A percentile compares a stretch with the other conserved stretches of the same genome.
phyloP scores from a whole-genome alignment of 208 protist genomes.

The Angomonas deanei region DNA sequence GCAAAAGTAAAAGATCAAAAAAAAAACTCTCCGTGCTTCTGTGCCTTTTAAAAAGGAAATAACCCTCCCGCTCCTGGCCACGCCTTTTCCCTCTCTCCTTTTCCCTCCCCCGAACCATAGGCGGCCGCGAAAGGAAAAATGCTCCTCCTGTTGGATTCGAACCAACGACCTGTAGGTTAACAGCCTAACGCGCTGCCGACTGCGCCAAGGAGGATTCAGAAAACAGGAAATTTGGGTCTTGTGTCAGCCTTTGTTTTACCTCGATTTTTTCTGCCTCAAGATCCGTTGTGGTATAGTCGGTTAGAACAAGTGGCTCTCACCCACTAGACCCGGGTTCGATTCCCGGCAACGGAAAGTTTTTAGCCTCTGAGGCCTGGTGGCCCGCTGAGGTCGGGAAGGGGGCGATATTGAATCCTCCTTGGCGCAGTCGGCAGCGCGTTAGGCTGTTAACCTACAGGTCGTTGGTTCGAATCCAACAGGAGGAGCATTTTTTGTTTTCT shows the following conservation, averaged over 20 bases:
- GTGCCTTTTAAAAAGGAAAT: too few species aligned
- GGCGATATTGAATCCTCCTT: conserved; percentile 60
- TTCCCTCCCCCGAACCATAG: too few species aligned
- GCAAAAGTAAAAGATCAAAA: too few species aligned
- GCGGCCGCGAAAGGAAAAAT: conserved; percentile 68
- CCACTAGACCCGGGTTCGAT: conserved; percentile 75
- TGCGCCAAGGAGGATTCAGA: conserved; percentile 89
- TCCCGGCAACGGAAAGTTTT: conserved; percentile 62
- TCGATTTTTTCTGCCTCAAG: not conserved
- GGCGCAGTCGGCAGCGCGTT: conserved; percentile 94
- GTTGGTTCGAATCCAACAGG: conserved; percentile 94
- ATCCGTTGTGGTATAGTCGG: conserved; percentile 66
- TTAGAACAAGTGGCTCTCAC: conserved; percentile 77
- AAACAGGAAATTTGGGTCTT: not conserved
- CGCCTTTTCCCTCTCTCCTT: too few species aligned
- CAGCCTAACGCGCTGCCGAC: conserved; percentile 94
- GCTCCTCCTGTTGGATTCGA: conserved; percentile 93
- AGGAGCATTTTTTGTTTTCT: conserved; percentile 67
- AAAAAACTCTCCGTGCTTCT: too few species aligned
- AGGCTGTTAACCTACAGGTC: conserved; percentile 95
- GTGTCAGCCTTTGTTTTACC: not conserved
- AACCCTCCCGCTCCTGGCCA: too few species aligned
- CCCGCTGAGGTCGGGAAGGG: too few species aligned
- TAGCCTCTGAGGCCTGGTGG: too few species aligned
- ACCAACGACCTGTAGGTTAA: conserved; percentile 95